These are phyloP conservation scores for Chimonanthus salicifolius DNA, from an alignment of 164 flowering plant genomes.

Conservation along the genomic window DNA sequence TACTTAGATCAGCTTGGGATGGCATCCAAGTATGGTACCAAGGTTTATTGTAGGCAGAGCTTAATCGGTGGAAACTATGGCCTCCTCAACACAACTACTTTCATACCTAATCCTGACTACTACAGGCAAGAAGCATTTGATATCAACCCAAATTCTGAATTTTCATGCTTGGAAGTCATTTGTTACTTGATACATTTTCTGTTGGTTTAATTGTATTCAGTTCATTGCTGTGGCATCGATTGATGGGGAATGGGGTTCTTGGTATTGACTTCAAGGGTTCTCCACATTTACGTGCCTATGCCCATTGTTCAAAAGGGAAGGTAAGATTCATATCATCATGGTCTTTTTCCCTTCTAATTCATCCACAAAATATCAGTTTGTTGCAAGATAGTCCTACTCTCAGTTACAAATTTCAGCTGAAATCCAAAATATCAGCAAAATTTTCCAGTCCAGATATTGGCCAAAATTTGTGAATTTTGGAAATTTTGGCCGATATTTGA, in stretches of 20 bases:
- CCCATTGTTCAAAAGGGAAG: slow-evolving; percentile 78
- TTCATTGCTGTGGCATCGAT: slow-evolving; percentile 86
- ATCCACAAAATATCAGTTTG: background rate
- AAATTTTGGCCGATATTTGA: too few species aligned
- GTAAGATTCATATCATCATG: slow-evolving; percentile 35
- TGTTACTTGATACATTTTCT: background rate
- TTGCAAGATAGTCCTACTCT: background rate
- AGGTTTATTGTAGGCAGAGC: slow-evolving; percentile 81
- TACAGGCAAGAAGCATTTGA: slow-evolving; percentile 47
- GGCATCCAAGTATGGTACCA: slow-evolving; percentile 70
- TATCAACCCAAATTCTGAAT: slow-evolving; percentile 3
- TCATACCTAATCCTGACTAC: slow-evolving; percentile 85
- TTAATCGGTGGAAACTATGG: slow-evolving; percentile 87
- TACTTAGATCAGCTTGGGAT: slow-evolving; percentile 93
- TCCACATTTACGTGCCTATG: slow-evolving; percentile 63
- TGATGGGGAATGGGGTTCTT: slow-evolving; percentile 85
- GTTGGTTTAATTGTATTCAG: slow-evolving; percentile 27
- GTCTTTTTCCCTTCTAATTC: too few species aligned
- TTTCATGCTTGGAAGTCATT: background rate
- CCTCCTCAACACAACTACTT: slow-evolving; percentile 65
- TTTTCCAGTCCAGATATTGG: too few species aligned
- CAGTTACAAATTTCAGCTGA: too few species aligned
- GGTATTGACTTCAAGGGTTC: slow-evolving; percentile 35
- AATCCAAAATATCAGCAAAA: too few species aligned
- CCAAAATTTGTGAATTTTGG: too few species aligned